A percentile compares a stretch with the other conserved stretches of the same genome.
phyloP scores from a whole-genome alignment of 345 rosid genomes.

The Xanthoceras sorbifolium region DNA sequence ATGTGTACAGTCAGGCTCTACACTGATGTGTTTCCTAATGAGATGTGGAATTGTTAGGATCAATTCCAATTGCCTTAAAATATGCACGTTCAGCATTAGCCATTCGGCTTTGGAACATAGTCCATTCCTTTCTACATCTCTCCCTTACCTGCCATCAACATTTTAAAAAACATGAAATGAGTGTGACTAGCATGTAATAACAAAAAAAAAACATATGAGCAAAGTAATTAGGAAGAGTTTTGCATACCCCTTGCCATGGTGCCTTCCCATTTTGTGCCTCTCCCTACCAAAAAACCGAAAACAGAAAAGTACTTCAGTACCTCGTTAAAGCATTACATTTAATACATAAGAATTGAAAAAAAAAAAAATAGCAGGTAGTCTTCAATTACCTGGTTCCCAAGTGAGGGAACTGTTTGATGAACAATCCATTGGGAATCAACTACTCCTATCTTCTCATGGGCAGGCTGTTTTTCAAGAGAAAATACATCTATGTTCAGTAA shows the following conservation, averaged over 20 bases:
- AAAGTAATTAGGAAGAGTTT: background rate
- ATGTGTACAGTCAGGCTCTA: conserved; percentile 28
- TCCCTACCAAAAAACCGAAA: conserved; percentile 46
- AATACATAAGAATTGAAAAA: background rate
- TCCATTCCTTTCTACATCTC: conserved; percentile 87
- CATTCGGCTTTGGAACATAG: conserved; percentile 63
- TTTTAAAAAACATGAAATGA: background rate
- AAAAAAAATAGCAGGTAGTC: background rate
- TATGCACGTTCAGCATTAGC: conserved; percentile 62
- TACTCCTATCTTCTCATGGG: conserved; percentile 98
- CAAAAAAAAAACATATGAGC: background rate
- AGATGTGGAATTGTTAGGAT: conserved; percentile 41
- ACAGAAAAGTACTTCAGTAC: background rate
- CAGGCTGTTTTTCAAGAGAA: conserved; percentile 59
- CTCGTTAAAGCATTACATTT: background rate
- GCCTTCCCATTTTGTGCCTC: conserved; percentile 64
- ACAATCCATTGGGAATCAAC: conserved; percentile 97
- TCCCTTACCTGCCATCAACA: conserved; percentile 67
- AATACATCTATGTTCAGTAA: background rate
- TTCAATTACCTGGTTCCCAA: conserved; percentile 76
- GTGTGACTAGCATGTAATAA: background rate
- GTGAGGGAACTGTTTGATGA: conserved; percentile 88
- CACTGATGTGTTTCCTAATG: conserved; percentile 26
- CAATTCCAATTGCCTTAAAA: conserved; percentile 36
- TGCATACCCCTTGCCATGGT: conserved; percentile 91